Conservation (phyloP, 805 yeast genomes). For the Hanseniaspora lindneri region DNA sequence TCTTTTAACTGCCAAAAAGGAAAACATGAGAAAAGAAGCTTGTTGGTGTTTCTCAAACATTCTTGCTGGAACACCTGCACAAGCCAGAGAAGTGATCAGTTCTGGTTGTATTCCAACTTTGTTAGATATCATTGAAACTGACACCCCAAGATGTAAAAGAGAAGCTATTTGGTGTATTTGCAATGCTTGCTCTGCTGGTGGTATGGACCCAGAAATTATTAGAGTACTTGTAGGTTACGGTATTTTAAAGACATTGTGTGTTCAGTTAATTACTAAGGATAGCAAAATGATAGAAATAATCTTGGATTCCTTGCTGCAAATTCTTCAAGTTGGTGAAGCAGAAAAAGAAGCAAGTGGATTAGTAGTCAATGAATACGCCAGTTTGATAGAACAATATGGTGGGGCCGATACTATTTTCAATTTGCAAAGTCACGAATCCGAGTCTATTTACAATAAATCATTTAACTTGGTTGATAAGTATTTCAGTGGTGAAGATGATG, state of each 20-base stretch:
- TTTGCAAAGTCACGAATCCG: constrained; percentile 84
- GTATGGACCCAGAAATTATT: constrained; percentile 83
- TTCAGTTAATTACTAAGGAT: constrained; percentile 76
- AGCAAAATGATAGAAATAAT: constrained; percentile 88
- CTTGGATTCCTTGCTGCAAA: constrained; percentile 87
- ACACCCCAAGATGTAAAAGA: constrained; percentile 90
- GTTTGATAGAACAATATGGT: constrained; percentile 93
- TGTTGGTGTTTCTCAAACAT: constrained; percentile 98
- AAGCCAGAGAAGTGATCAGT: constrained; percentile 93
- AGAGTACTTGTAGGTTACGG: constrained; percentile 89
- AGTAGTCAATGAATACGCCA: constrained; percentile 71
- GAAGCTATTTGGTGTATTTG: constrained; percentile 99
- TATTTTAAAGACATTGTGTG: constrained; percentile 94
- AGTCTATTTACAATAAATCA: constrained; percentile 84
- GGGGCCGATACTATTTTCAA: constrained; percentile 94
- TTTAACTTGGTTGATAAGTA: constrained; percentile 81
- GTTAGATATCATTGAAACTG: constrained; percentile 63
- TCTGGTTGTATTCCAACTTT: constrained; percentile 86
- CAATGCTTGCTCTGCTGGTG: constrained; percentile 93
- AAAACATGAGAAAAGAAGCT: constrained; percentile 89
- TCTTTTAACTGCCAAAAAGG: constrained; percentile 72
- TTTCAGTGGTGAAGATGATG: constrained; percentile 64
- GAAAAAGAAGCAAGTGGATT: constrained; percentile 69
- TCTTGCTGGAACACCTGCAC: constrained; percentile 92
- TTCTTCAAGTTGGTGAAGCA: constrained; percentile 84